Base-by-base conservation (phyloP, 2,329 filamentous ascomycete genomes). In the Hypoxylon sp. region DNA sequence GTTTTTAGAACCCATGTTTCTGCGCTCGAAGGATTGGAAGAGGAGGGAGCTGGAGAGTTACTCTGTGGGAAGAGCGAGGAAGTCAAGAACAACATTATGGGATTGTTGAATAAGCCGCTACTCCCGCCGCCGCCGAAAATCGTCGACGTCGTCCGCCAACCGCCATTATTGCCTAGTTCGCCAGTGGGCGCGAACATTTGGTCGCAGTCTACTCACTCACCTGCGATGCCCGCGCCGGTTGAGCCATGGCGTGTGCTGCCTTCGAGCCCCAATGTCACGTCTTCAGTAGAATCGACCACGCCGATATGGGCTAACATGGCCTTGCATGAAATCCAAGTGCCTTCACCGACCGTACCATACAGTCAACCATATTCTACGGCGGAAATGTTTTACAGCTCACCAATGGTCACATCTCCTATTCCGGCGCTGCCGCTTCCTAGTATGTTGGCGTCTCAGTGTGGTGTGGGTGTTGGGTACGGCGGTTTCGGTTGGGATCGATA, bases 21-120 rank as follows among this genome's bases (percentile, higher is more conserved):
- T 67, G 96, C 94, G 47, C 87, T 99, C 57, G 96, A 99, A 82
- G 96, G 96, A 61, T 86, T 98, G 70, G 96, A 99, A 83, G 96
- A 98, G 82, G 95, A 97, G 75, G 96, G 96, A 67, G 92, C 92
- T 50, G 96, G 96, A 69, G 96, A 99, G 83, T 86, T 99, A 71
- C 88, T 98, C 66, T 91, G 91, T 76, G 94, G 94, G 71, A 92
- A 93, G 82, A 94, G 93, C 77, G 94, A 97, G 73, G 94, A 97
- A 73, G 95, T 97, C 80, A 97, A 97, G 87, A 89, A 85, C 75
- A 90, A 88, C 78, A 91, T 99, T 81, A 87, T 92, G 84, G 88
- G 86, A 74, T 85, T 98, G 76, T 94, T 97, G 84, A 91, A 88
- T 68, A 89, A 94, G 79, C 89, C 96, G 61, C 86, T 98, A 70